A percentile compares a stretch with the other conserved stretches of the same genome.
phyloP scores from a whole-genome alignment of 2,329 filamentous ascomycete genomes.

The Calonectria hongkongensis region DNA sequence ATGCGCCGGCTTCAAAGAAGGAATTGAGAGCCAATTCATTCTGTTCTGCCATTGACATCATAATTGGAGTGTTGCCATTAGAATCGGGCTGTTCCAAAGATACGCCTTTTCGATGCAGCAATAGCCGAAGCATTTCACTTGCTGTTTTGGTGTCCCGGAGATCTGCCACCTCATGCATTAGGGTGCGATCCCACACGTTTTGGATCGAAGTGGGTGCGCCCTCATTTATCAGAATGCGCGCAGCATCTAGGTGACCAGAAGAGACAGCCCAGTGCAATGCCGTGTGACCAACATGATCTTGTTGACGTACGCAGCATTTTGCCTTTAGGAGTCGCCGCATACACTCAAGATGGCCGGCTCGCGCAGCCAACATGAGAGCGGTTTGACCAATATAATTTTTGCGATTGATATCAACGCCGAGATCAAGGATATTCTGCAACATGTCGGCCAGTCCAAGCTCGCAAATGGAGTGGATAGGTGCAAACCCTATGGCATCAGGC shows the following conservation, averaged over 20 bases:
- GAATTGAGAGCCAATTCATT: too few species aligned
- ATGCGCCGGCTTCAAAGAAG: not conserved
- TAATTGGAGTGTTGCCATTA: not conserved
- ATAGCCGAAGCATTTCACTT: not conserved
- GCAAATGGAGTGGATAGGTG: not conserved
- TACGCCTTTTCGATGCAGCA: not conserved
- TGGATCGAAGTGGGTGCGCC: not conserved
- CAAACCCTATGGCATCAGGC: not conserved
- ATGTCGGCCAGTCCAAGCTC: not conserved
- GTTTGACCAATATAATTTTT: not conserved
- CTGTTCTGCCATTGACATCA: not conserved
- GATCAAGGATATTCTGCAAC: constrained; percentile 7
- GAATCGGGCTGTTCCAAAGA: not conserved
- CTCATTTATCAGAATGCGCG: not conserved
- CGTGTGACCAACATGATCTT: not conserved
- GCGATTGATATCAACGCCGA: constrained; percentile 5
- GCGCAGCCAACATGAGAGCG: not conserved
- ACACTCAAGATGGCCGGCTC: not conserved
- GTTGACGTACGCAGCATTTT: not conserved
- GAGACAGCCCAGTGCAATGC: not conserved
- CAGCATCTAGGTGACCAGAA: not conserved
- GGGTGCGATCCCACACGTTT: not conserved
- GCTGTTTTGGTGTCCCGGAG: not conserved
- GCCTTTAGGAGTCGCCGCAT: not conserved
- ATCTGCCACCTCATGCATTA: not conserved